Evolutionary conservation across 2,329 filamentous ascomycete species (phyloP), one percentile per base, ranked within the genome.

Genomic region (Mycogone perniciosa): DNA sequence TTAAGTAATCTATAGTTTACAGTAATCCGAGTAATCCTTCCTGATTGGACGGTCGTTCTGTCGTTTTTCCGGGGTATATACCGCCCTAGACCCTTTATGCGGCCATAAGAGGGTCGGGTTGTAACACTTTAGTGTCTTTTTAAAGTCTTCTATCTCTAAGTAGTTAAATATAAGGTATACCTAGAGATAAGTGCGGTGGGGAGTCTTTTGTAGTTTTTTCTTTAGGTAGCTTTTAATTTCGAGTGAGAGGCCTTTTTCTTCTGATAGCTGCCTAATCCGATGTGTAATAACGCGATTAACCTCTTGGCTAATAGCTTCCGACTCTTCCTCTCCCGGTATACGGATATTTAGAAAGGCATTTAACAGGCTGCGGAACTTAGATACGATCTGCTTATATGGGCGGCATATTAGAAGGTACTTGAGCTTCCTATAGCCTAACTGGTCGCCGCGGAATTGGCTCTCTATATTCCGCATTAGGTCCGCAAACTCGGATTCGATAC

Each of bases 111-210:
- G n/a, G n/a, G n/a, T n/a, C n/a, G n/a, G n/a, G n/a, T n/a, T n/a
- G n/a, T n/a, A n/a, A n/a, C n/a, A n/a, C n/a, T n/a, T 56, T 1
- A 27, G 7, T 20, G 50, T 60, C 38, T 54, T 60, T 34, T 60
- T 62, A 27, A 65, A 59, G 40, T 27, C 29, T 5, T 48, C 31
- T 10, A 42, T 50, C 41, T 59, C 26, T 9, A 71, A 51, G 45
- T 64, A 57, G 10, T 69, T 56, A 9, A 70, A 65, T 1, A 70
- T 57, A 47, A 71, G 60, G 37, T 67, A 59, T 4, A 69, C 56
- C 68, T 64, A 71, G 11, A 72, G 65, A 46, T 70, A 71, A 0
- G 67, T 71, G 8, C 67, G 64, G 37, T 71, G 57, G 1, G 53
- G 31, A 29, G 50, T 50, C 6, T 46, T 40, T 20, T 54, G 50